A percentile compares a stretch with the other conserved stretches of the same genome.
These are phyloP conservation scores for Catunica adiposa DNA, from an alignment of 2,329 filamentous ascomycete genomes.

Conservation along the genomic window DNA sequence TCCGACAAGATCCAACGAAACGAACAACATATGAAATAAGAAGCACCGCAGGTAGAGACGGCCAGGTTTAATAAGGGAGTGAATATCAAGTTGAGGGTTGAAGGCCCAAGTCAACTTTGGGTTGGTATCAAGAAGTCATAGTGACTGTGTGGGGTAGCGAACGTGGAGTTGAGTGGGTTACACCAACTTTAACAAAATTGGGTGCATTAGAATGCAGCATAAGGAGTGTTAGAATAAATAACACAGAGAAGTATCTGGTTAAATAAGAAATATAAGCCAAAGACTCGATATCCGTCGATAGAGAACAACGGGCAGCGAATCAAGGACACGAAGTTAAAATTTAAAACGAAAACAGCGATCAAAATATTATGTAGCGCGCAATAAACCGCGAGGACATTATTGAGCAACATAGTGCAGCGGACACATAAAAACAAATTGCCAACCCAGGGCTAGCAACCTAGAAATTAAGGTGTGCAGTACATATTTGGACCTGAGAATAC, in stretches of 20 bases:
- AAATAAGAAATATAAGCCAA: not conserved
- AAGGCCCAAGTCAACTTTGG: not conserved
- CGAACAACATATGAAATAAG: constrained; percentile 4
- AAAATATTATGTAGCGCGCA: not conserved
- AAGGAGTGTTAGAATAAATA: not conserved
- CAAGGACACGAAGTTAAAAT: not conserved
- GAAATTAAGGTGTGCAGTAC: not conserved
- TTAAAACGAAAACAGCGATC: not conserved
- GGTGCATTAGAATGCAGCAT: constrained; percentile 10
- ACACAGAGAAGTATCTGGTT: not conserved
- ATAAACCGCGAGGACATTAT: constrained; percentile 1
- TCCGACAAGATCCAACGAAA: not conserved
- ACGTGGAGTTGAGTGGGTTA: not conserved
- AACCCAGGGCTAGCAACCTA: too few relatives aligned
- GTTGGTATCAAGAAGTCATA: not conserved
- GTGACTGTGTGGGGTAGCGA: too few relatives aligned
- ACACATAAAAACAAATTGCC: not conserved
- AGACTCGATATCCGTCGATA: not conserved
- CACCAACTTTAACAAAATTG: not conserved
- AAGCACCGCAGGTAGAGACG: not conserved
- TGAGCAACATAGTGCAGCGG: constrained; percentile 5
- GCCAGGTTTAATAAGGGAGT: not conserved
- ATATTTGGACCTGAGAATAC: not conserved
- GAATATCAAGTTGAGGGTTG: not conserved
- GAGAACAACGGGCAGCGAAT: not conserved